A percentile compares a stretch with the other conserved stretches of the same genome.
Evolutionary conservation across 768 basidiomycete species (phyloP).

Genomic region (Collybiopsis luxurians): DNA sequence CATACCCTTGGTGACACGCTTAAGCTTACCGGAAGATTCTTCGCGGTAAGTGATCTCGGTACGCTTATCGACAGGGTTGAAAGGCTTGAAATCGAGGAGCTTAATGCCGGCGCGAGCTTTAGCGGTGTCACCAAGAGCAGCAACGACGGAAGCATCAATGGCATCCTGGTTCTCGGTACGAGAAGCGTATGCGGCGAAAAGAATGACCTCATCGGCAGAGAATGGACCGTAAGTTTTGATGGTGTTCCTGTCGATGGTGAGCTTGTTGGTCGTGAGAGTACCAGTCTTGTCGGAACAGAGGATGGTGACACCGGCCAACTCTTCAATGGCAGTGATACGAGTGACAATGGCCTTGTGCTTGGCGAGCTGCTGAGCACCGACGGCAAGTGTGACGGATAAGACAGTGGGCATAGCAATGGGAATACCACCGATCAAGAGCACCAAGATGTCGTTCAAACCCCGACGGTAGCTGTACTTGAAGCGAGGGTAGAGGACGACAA

Average conservation of each 20-base stretch:
- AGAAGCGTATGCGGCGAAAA: constrained; percentile 93
- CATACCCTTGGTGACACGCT: constrained; percentile 99
- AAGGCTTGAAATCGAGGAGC: constrained; percentile 98
- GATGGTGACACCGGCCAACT: constrained; percentile 97
- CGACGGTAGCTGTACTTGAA: constrained; percentile 91
- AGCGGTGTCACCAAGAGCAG: constrained; percentile 66
- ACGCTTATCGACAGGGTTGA: constrained; percentile 99
- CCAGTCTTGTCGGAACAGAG: constrained; percentile 99
- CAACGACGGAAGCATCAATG: constrained; percentile 86
- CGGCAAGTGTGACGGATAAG: constrained; percentile 95
- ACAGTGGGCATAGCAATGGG: constrained; percentile 99
- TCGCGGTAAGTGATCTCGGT: constrained; percentile 98
- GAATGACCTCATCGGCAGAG: constrained; percentile 87
- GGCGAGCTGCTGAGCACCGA: constrained; percentile 97
- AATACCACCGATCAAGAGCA: constrained; percentile 99
- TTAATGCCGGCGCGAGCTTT: constrained; percentile 91
- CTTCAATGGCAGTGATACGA: constrained; percentile 98
- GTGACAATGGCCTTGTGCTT: constrained; percentile 99
- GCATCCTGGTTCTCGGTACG: constrained; percentile 99
- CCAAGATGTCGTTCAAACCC: constrained; percentile 96
- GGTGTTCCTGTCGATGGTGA: constrained; percentile 92
- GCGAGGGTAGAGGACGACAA: constrained; percentile 88
- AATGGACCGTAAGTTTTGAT: constrained; percentile 90
- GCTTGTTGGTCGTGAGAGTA: constrained; percentile 98
- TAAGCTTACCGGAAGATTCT: constrained; percentile 90